A percentile compares a stretch with the other conserved stretches of the same genome.
phyloP scores from a whole-genome alignment of 2,329 filamentous ascomycete species.

The Aspergillus amoenus region DNA sequence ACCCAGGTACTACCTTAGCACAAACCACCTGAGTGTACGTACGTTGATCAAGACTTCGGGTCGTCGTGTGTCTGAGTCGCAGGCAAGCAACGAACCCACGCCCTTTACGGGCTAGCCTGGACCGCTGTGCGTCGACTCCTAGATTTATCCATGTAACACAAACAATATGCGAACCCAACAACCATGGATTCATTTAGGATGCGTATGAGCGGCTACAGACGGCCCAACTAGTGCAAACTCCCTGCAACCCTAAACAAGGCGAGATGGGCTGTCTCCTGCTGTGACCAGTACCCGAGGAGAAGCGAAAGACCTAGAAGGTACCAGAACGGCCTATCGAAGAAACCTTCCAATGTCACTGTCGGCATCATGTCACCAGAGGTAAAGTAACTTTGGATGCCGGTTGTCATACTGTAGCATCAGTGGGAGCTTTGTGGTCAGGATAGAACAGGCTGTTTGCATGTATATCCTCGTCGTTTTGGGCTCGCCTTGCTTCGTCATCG shows the following conservation, averaged over 20 bases:
- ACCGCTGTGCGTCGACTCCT: too few relatives aligned
- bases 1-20: too few relatives aligned
- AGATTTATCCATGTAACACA: not conserved
- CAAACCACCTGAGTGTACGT: not conserved
- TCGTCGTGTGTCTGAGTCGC: not conserved
- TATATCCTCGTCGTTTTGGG: not conserved
- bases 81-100: not conserved
- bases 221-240: not conserved
- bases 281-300: not conserved
- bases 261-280: not conserved
- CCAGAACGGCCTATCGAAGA: not conserved
- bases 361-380: not conserved
- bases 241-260: not conserved
- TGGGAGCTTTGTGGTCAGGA: not conserved
- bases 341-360: slow-evolving; percentile 4
- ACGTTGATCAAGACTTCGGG: not conserved
- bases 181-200: not conserved
- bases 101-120: not conserved
- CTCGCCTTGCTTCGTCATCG: not conserved
- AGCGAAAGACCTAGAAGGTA: not conserved
- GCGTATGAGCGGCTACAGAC: not conserved
- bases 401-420: slow-evolving; percentile 11
- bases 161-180: not conserved
- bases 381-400: slow-evolving; percentile 1
- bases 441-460: not conserved